Percentiles rank a stretch among this genome's conserved stretches.
These are phyloP conservation scores for Croton setiger DNA, from an alignment of 441 rosid genomes.

Conservation along the genomic window DNA sequence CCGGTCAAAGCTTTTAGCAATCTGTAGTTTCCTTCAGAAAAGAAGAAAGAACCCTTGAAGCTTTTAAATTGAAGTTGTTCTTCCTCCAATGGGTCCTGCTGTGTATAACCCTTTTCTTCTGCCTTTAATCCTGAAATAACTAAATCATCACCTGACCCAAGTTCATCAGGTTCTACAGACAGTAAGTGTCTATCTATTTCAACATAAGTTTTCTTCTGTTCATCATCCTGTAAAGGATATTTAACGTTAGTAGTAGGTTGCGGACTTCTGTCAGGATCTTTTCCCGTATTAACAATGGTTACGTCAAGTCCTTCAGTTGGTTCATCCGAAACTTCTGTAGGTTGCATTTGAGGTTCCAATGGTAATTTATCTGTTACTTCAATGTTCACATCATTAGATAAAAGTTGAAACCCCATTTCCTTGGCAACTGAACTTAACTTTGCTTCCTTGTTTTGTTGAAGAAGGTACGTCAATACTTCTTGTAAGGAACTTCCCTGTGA, in stretches of 20 bases:
- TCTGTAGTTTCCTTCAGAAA: conserved; percentile 71
- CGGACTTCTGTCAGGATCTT: conserved; percentile 29
- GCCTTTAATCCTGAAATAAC: conserved; percentile 27
- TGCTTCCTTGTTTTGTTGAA: conserved; percentile 59
- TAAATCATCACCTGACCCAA: conserved; percentile 27
- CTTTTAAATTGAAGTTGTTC: conserved; percentile 35
- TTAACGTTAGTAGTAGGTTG: conserved; percentile 25
- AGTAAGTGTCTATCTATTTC: conserved; percentile 29
- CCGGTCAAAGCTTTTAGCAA: conserved; percentile 70
- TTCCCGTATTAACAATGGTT: conserved; percentile 27
- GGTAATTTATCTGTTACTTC: conserved; percentile 40
- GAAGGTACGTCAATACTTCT: conserved; percentile 58
- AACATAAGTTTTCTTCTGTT: conserved; percentile 31
- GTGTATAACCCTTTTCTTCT: conserved; percentile 31
- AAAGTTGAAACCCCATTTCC: conserved; percentile 79
- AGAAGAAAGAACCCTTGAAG: conserved; percentile 66
- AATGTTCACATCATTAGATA: conserved; percentile 69
- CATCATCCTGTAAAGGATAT: conserved; percentile 33
- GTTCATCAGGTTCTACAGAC: conserved; percentile 32
- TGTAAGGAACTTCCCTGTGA: conserved; percentile 68
- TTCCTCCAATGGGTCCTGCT: conserved; percentile 34
- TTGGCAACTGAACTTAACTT: conserved; percentile 79
- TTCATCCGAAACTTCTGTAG: conserved; percentile 35
- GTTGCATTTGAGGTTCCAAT: conserved; percentile 38
- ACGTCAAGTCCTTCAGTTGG: conserved; percentile 32